Conservation (phyloP, 257 asterid species). For the Thymus mandschuricus region DNA sequence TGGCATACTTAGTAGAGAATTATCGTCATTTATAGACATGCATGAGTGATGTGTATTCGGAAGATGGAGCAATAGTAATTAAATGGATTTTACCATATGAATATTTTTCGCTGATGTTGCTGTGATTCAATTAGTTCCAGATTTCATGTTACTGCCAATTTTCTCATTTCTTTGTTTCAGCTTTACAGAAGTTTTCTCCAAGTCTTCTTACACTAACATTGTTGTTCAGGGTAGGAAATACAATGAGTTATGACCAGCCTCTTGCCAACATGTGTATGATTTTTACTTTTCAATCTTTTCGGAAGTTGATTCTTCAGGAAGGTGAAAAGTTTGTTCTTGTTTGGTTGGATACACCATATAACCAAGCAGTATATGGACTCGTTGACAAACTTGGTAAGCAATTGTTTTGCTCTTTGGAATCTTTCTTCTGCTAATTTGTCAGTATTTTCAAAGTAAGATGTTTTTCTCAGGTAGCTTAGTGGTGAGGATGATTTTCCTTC, state of each 20-base stretch:
- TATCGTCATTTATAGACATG: neutral
- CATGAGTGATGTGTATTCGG: slow-evolving; percentile 6
- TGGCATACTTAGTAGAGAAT: slow-evolving; percentile 16
- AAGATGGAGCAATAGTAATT: slow-evolving; percentile 18
- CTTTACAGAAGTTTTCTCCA: slow-evolving; percentile 19
- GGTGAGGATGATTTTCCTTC: slow-evolving; percentile 93
- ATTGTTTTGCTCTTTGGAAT: slow-evolving; percentile 19
- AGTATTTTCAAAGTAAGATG: slow-evolving; percentile 25
- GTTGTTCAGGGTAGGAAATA: slow-evolving; percentile 59
- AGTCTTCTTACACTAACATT: slow-evolving; percentile 25
- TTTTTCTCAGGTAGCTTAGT: slow-evolving; percentile 91
- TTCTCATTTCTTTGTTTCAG: slow-evolving; percentile 16
- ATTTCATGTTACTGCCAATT: neutral
- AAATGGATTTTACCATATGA: neutral
- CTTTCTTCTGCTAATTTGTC: slow-evolving; percentile 19
- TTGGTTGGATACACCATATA: slow-evolving; percentile 95
- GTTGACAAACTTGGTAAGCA: slow-evolving; percentile 89
- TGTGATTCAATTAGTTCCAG: neutral
- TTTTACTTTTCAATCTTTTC: slow-evolving; percentile 85
- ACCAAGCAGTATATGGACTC: slow-evolving; percentile 97
- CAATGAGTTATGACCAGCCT: slow-evolving; percentile 56
- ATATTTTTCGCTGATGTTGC: neutral
- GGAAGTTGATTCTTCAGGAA: slow-evolving; percentile 93
- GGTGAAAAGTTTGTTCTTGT: slow-evolving; percentile 97
- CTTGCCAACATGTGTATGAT: slow-evolving; percentile 81